These are phyloP conservation scores for Arachis hypogaea DNA, from an alignment of 306 rosid species.

Conservation along the genomic window DNA sequence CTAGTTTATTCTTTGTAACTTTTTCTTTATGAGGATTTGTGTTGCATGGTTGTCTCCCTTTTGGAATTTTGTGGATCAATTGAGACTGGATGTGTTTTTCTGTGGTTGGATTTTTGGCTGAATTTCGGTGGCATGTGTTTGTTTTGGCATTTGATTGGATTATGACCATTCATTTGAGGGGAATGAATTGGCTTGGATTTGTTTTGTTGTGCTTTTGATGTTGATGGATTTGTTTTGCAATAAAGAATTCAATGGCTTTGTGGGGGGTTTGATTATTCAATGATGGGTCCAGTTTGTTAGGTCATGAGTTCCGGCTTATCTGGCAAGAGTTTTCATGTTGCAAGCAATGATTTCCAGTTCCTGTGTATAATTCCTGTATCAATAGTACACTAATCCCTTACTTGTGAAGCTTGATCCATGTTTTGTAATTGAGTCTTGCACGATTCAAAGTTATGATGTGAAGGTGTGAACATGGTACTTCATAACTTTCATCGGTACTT, in stretches of 20 bases:
- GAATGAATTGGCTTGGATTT: conserved; percentile 8
- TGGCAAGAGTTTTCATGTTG: background rate
- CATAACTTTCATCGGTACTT: background rate
- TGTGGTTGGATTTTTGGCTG: background rate
- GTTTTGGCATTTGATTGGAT: conserved; percentile 1
- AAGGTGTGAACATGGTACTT: background rate
- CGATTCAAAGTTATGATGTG: conserved; percentile 9
- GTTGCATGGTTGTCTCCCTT: background rate
- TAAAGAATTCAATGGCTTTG: conserved; percentile 16
- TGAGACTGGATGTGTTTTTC: background rate
- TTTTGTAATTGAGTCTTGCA: conserved; percentile 9
- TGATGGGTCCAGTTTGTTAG: conserved; percentile 11
- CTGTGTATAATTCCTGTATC: background rate
- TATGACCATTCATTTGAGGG: background rate
- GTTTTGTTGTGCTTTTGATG: conserved; percentile 30
- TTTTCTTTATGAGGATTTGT: background rate
- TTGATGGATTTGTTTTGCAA: conserved; percentile 25
- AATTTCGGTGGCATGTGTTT: background rate
- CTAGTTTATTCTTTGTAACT: background rate
- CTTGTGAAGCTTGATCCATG: conserved; percentile 2
- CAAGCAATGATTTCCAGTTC: conserved; percentile 17
- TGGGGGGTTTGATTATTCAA: conserved; percentile 29
- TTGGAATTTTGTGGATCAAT: background rate
- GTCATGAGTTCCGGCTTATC: conserved; percentile 9
- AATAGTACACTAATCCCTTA: background rate